Evolutionary conservation across 1,284 basidiomycete genomes (phyloP).

Genomic region (Caloboletus firmus): DNA sequence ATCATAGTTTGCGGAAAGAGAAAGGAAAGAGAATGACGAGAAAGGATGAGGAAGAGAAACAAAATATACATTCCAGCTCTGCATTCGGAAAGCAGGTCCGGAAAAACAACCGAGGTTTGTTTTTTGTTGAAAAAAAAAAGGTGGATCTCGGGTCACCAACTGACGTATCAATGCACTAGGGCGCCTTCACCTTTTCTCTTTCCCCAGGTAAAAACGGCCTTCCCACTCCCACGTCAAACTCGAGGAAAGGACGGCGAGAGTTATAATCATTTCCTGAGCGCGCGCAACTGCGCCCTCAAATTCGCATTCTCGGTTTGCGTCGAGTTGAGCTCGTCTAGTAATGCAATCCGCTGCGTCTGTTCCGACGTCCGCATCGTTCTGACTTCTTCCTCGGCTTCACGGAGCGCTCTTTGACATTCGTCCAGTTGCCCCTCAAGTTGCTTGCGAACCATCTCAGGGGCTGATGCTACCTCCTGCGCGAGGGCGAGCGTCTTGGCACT

Average conservation of each 20-base stretch:
- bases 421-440: slow-evolving; percentile 56
- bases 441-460: slow-evolving; percentile 55
- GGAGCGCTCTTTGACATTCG: slow-evolving; percentile 48
- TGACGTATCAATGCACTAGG: background rate
- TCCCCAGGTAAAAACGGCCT: background rate
- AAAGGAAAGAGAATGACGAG: background rate
- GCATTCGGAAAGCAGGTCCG: background rate
- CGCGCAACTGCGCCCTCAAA: slow-evolving; percentile 67
- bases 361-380: slow-evolving; percentile 62
- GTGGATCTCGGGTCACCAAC: background rate
- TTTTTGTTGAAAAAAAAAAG: background rate
- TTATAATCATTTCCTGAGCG: slow-evolving; percentile 40
- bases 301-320: slow-evolving; percentile 75
- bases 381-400: slow-evolving; percentile 50
- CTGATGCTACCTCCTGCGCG: slow-evolving; percentile 71
- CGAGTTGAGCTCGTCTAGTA: slow-evolving; percentile 77
- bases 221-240: background rate
- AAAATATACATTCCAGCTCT: background rate
- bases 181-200: background rate
- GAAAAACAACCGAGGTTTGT: background rate
- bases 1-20: slow-evolving; percentile 1
- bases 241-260: background rate
- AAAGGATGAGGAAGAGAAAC: background rate
- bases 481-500: slow-evolving; percentile 71
- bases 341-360: slow-evolving; percentile 65